phyloP scores from a whole-genome alignment of 345 rosid species.

The Ricinus communis region DNA sequence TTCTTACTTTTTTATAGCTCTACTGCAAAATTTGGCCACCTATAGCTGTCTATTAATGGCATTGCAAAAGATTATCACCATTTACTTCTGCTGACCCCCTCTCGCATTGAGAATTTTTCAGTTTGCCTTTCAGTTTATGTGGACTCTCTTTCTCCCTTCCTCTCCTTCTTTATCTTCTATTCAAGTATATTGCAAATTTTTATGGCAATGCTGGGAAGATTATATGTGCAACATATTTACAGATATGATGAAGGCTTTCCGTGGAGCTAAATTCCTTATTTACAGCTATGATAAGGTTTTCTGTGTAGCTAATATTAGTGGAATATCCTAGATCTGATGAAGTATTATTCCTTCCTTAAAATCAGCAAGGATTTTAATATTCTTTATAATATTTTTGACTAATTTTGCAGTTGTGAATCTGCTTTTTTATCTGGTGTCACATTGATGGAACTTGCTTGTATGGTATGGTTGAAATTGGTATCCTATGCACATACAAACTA shows the following conservation, averaged over 20 bases:
- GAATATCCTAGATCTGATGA: background rate
- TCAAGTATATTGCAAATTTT: background rate
- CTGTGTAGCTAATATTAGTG: too few relatives aligned
- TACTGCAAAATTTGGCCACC: background rate
- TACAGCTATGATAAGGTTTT: background rate
- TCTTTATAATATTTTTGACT: constrained; percentile 5
- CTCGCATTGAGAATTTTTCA: background rate
- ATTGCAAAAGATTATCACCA: background rate
- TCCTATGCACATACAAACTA: constrained; percentile 90
- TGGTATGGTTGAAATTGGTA: constrained; percentile 93
- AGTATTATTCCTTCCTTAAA: background rate
- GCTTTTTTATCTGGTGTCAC: constrained; percentile 83
- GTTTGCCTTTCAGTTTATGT: background rate
- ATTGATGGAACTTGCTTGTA: constrained; percentile 90
- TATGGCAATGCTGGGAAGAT: background rate
- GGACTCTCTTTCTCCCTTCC: background rate
- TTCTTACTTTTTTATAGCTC: background rate
- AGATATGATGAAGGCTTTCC: background rate
- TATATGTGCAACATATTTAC: background rate
- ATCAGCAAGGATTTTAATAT: background rate
- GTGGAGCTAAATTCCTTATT: background rate
- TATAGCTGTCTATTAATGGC: background rate
- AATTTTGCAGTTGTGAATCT: constrained; percentile 76
- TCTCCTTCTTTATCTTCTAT: background rate
- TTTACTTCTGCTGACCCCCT: background rate